Conservation (phyloP, 2,329 filamentous ascomycete genomes). For the Xylariales sp. region DNA sequence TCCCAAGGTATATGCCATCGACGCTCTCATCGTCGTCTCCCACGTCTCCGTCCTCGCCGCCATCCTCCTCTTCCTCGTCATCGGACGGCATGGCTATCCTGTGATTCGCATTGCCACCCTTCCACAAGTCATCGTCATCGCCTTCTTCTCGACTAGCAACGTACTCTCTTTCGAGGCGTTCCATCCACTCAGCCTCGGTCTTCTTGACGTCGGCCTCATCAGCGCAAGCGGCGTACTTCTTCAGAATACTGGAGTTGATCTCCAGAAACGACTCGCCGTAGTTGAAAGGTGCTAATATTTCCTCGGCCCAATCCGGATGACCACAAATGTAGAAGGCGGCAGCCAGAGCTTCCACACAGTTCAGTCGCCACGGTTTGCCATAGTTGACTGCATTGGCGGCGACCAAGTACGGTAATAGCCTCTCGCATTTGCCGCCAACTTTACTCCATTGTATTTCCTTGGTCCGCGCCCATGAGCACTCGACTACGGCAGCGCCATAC, state of each 20-base stretch:
- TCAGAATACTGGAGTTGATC: constrained; percentile 80
- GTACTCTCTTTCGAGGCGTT: constrained; percentile 85
- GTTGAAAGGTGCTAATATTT: constrained; percentile 76
- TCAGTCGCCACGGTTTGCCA: constrained; percentile 88
- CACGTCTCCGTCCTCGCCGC: constrained; percentile 40
- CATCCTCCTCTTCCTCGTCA: constrained; percentile 44
- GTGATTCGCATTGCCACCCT: constrained; percentile 82
- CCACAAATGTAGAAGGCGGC: constrained; percentile 93
- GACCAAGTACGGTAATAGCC: constrained; percentile 88
- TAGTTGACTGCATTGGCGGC: constrained; percentile 98
- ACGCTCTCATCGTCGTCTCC: constrained; percentile 40
- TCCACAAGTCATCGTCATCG: constrained; percentile 76
- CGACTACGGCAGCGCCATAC: constrained; percentile 90
- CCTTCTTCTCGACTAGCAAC: constrained; percentile 66
- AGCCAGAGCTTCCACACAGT: constrained; percentile 92
- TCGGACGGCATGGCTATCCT: constrained; percentile 48
- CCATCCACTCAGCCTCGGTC: constrained; percentile 83
- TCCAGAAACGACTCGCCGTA: constrained; percentile 87
- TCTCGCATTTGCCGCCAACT: constrained; percentile 90
- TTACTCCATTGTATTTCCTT: constrained; percentile 85
- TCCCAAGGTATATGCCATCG: constrained; percentile 59
- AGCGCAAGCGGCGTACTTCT: constrained; percentile 77
- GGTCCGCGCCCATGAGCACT: constrained; percentile 94
- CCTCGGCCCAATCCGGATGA: constrained; percentile 82
- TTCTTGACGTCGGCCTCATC: constrained; percentile 80